Evolutionary conservation across 2,329 filamentous ascomycete species (phyloP).

Genomic region (Pseudogymnoascus sp.): DNA sequence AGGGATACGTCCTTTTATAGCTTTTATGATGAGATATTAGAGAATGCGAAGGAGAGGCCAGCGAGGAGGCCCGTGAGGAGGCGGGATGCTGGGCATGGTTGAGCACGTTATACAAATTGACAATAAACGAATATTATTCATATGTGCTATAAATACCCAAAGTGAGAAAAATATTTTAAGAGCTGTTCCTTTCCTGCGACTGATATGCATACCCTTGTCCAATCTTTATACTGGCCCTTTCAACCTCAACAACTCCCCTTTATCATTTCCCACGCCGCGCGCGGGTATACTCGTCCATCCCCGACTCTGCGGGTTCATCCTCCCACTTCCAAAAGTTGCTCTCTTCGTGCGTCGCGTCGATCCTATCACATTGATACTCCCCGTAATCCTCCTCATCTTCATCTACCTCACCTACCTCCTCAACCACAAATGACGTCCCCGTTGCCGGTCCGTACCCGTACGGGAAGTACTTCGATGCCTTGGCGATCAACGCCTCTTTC

Average conservation of each 20-base stretch:
- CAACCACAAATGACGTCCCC: slow-evolving; percentile 36
- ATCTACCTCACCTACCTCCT: slow-evolving; percentile 36
- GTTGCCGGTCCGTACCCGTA: slow-evolving; percentile 38
- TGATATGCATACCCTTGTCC: not conserved
- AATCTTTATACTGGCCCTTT: not conserved
- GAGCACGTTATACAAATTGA: not conserved
- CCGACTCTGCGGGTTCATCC: not conserved
- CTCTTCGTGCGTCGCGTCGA: slow-evolving; percentile 19
- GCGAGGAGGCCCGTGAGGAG: not conserved
- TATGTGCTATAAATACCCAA: not conserved
- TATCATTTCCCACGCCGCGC: not conserved
- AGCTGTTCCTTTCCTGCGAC: not conserved
- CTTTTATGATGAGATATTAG: slow-evolving; percentile 4
- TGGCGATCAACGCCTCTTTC: slow-evolving; percentile 32
- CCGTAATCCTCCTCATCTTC: slow-evolving; percentile 38
- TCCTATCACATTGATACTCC: slow-evolving; percentile 31
- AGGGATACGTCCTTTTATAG: not conserved
- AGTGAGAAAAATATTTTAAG: not conserved
- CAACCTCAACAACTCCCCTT: too few relatives aligned
- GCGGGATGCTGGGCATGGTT: not conserved
- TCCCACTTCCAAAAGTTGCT: slow-evolving; percentile 23
- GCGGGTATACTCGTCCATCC: slow-evolving; percentile 9
- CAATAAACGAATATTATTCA: not conserved
- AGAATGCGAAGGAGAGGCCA: not conserved
- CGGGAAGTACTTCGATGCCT: slow-evolving; percentile 39